Base-by-base conservation (phyloP, 1,284 basidiomycete genomes). In the Microbotryum silenes-acaulis region DNA sequence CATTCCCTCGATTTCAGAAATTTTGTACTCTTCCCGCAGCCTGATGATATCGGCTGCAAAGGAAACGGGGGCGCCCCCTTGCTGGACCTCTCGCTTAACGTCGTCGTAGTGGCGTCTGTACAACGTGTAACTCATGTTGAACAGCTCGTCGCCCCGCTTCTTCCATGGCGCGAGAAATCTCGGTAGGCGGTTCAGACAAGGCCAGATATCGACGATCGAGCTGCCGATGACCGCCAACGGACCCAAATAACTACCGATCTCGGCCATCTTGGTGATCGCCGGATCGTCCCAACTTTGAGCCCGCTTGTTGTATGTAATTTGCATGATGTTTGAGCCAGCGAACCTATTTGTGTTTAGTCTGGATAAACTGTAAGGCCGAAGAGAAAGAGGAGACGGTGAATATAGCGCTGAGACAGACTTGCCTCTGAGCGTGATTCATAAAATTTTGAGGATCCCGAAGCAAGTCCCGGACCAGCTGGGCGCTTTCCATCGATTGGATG, bases 291-390 rank as follows among this genome's bases (percentile, higher is more conserved):
- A 65, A 6, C 61, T 65, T 42, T 57, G 50, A 3, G 72, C 72
- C 23, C 72, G 69, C 56, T 70, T 68, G 61, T 71, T 70, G 62
- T 72, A 73, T 8, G 68, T 70, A 31, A 73, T 71, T 50, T 73
- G 71, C 64, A 73, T 68, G 48, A 73, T 72, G n/a, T 70, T 72
- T 33, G 67, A 70, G 9, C 72, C 72, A n/a, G 72, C 72, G 57
- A 72, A 72, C 47, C 71, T 67, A 47, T 51, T 12, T 31, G 31
- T 7, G 31, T 31, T 31, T 31, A 31, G 31, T 9, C 31, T 9
- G 58, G 47, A 14, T 14, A 14, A 64, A 25, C 12, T 31, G 16
- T 20, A 27, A n/a, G 49, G 25, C n/a, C 21, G 10, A 31, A 33
- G 9, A n/a, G 2, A 29, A 44, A 27, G 27, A 51, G 14, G 20